Percentiles rank a stretch among this genome's conserved stretches.
Conservation (phyloP, 352 stramenopile genomes). For the Globisporangium solare region DNA sequence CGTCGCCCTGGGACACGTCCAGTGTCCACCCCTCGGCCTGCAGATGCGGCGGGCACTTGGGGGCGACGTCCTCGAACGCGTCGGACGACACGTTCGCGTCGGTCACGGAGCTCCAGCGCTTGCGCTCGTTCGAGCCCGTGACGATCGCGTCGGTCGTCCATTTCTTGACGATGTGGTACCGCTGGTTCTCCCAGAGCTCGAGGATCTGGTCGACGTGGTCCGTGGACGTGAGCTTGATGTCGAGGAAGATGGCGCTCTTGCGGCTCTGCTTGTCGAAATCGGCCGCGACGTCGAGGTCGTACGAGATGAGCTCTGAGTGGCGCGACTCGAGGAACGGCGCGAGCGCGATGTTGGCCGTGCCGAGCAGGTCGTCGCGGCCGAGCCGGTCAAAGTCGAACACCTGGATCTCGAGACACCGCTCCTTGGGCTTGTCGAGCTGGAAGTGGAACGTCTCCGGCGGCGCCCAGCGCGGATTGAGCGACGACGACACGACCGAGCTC, state of each 20-base stretch:
- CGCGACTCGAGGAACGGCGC: slow-evolving; percentile 48
- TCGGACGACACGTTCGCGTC: slow-evolving; percentile 59
- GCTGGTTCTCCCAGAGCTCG: slow-evolving; percentile 84
- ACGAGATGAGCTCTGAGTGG: slow-evolving; percentile 42
- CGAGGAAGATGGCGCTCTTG: slow-evolving; percentile 54
- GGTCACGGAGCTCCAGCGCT: slow-evolving; percentile 61
- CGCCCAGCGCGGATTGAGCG: slow-evolving; percentile 52
- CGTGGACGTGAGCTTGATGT: slow-evolving; percentile 45
- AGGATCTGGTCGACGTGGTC: slow-evolving; percentile 59
- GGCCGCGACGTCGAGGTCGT: slow-evolving; percentile 45
- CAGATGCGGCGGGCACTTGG: slow-evolving; percentile 49
- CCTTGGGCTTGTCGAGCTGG: slow-evolving; percentile 54
- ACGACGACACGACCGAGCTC: slow-evolving; percentile 38
- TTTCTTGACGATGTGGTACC: slow-evolving; percentile 71
- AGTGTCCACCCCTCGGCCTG: slow-evolving; percentile 69
- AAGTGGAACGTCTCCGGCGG: slow-evolving; percentile 62
- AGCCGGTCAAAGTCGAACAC: slow-evolving; percentile 68
- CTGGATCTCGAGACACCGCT: slow-evolving; percentile 46
- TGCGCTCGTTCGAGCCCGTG: slow-evolving; percentile 47
- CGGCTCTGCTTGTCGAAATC: slow-evolving; percentile 58
- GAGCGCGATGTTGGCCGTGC: slow-evolving; percentile 38
- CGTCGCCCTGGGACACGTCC: slow-evolving; percentile 71
- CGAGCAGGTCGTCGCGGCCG: slow-evolving; percentile 54
- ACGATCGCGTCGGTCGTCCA: slow-evolving; percentile 65
- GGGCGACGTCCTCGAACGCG: slow-evolving; percentile 63